Evolutionary conservation across 805 yeast genomes (phyloP).

Genomic region (Kluyveromyces starmeri): DNA sequence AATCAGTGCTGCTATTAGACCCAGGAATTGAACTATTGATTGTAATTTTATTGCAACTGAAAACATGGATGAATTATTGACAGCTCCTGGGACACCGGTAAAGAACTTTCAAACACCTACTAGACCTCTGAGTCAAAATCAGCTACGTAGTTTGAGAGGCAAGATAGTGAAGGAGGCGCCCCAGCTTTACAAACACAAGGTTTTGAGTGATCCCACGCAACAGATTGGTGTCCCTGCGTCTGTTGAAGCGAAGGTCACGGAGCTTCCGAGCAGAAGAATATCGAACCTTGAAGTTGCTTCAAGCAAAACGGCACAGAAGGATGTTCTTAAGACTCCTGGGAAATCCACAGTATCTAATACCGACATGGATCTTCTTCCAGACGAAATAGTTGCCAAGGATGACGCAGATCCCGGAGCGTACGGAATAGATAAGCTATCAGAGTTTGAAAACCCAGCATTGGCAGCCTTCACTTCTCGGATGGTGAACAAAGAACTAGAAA

Average conservation of each 20-base stretch:
- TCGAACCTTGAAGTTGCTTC: not conserved
- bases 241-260: not conserved
- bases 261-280: not conserved
- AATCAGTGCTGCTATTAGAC: no score
- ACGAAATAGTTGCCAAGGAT: not conserved
- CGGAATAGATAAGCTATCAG: constrained; percentile 12
- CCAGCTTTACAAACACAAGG: constrained; percentile 18
- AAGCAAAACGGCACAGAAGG: not conserved
- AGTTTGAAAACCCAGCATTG: constrained; percentile 26
- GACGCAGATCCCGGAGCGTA: not conserved
- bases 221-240: not conserved
- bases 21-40: no score
- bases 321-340: not conserved
- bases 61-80: not conserved
- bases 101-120: constrained; percentile 15
- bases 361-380: constrained; percentile 4
- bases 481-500: constrained; percentile 35
- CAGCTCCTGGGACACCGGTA: constrained; percentile 5
- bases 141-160: constrained; percentile 15
- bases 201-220: constrained; percentile 8
- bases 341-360: not conserved
- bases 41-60: no score
- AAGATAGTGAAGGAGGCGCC: constrained; percentile 23
- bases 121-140: constrained; percentile 17
- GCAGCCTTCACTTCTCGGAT: constrained; percentile 27